These are phyloP conservation scores for Ophiostoma himal-ulmi DNA, from an alignment of 2,329 filamentous ascomycete genomes.

Conservation along the genomic window DNA sequence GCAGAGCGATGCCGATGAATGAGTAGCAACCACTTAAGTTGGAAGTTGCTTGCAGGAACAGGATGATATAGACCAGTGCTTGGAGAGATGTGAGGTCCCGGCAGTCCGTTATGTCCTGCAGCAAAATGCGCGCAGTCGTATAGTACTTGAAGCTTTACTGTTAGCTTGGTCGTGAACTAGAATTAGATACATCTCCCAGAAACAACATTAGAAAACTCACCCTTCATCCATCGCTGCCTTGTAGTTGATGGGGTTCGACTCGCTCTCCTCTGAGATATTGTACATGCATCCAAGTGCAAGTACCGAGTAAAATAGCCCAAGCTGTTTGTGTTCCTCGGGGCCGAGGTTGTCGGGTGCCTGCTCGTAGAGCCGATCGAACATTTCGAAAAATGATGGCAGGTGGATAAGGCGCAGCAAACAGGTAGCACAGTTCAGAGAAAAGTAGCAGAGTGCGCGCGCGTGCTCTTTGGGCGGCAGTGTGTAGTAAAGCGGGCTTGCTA, in stretches of 20 bases:
- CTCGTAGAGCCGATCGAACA: slow-evolving; percentile 72
- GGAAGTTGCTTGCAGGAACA: slow-evolving; percentile 74
- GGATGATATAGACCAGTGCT: slow-evolving; percentile 69
- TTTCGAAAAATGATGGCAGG: slow-evolving; percentile 70
- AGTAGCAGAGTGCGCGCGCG: slow-evolving; percentile 49
- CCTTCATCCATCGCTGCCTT: slow-evolving; percentile 51
- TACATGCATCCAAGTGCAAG: slow-evolving; percentile 71
- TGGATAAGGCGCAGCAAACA: slow-evolving; percentile 67
- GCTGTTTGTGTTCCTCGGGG: slow-evolving; percentile 59
- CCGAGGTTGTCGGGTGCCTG: slow-evolving; percentile 56
- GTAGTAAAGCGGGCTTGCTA: slow-evolving; percentile 47
- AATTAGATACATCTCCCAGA: not conserved
- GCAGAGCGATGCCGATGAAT: slow-evolving; percentile 70
- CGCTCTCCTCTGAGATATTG: slow-evolving; percentile 49
- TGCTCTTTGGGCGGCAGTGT: slow-evolving; percentile 64
- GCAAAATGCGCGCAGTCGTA: slow-evolving; percentile 57
- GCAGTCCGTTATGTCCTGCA: slow-evolving; percentile 62
- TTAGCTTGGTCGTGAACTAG: not conserved
- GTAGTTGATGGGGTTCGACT: slow-evolving; percentile 44
- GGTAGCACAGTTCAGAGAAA: slow-evolving; percentile 52
- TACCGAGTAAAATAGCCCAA: slow-evolving; percentile 65
- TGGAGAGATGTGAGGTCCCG: slow-evolving; percentile 70
- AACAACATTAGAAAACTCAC: slow-evolving; percentile 34
- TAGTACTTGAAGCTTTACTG: slow-evolving; percentile 66
- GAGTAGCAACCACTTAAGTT: slow-evolving; percentile 75